phyloP scores from a whole-genome alignment of 2,329 filamentous ascomycete species.

The Paraconiothyrium sp. region DNA sequence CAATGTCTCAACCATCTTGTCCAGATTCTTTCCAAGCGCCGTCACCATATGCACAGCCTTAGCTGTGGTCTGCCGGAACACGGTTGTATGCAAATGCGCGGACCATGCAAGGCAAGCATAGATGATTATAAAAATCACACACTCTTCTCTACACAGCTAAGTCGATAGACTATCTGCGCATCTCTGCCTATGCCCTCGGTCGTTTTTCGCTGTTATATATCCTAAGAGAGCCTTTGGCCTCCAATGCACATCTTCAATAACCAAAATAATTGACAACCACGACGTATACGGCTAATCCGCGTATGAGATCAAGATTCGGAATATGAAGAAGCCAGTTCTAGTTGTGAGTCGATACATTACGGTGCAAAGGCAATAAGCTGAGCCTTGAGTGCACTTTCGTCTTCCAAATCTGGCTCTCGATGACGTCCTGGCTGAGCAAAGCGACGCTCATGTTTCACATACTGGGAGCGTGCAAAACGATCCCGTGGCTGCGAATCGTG shows the following conservation, averaged over 20 bases:
- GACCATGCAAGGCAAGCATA: no score
- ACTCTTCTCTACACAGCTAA: no score
- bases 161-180: no score
- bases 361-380: no score
- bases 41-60: background rate
- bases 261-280: background rate
- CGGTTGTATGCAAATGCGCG: no score
- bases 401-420: background rate
- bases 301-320: conserved; percentile 13
- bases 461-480: conserved; percentile 12
- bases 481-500: conserved; percentile 4
- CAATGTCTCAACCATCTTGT: background rate
- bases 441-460: conserved; percentile 12
- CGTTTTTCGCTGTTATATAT: no score
- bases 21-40: no score
- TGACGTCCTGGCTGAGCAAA: conserved; percentile 14
- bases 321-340: conserved; percentile 13
- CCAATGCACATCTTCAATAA: no score
- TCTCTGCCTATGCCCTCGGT: no score
- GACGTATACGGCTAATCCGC: conserved; percentile 16
- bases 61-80: background rate
- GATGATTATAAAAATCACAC: no score
- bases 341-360: background rate
- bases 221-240: no score
- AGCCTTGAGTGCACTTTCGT: background rate